A percentile compares a stretch with the other conserved stretches of the same genome.
Evolutionary conservation across 2,329 filamentous ascomycete species (phyloP).

Genomic region (Pyrenochaeta sp.): DNA sequence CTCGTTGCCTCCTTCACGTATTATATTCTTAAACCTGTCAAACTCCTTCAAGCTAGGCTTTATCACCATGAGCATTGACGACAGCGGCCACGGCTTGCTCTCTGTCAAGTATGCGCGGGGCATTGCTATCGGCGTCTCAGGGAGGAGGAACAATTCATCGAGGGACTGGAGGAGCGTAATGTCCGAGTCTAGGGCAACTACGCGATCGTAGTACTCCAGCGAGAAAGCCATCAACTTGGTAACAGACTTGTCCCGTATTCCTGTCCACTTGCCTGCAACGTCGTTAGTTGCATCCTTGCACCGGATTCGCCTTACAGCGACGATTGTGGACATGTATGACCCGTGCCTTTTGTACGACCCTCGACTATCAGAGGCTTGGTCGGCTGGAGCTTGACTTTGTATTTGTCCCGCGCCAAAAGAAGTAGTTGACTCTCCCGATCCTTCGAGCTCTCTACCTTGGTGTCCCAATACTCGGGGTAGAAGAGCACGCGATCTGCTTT

Average conservation of each 20-base stretch:
- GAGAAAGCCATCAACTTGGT: conserved; percentile 76
- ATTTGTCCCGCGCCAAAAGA: conserved; percentile 57
- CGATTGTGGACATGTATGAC: conserved; percentile 17
- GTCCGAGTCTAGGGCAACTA: conserved; percentile 70
- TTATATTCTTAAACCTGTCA: conserved; percentile 41
- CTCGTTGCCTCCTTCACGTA: conserved; percentile 37
- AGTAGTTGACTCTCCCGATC: conserved; percentile 58
- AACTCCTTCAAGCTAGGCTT: conserved; percentile 66
- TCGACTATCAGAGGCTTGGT: conserved; percentile 53
- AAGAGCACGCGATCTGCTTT: conserved; percentile 57
- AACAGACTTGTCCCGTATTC: conserved; percentile 70
- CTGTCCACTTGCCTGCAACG: conserved; percentile 42
- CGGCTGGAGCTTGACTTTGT: conserved; percentile 60
- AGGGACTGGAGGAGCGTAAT: conserved; percentile 68
- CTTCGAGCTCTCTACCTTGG: conserved; percentile 29
- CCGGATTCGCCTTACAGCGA: conserved; percentile 7
- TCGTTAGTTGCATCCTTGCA: conserved; percentile 21
- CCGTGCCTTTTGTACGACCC: conserved; percentile 41
- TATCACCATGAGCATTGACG: conserved; percentile 69
- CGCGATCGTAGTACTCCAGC: conserved; percentile 68
- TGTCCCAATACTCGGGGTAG: conserved; percentile 54
- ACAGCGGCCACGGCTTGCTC: conserved; percentile 62
- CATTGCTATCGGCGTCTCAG: conserved; percentile 69
- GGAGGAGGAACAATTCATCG: conserved; percentile 76
- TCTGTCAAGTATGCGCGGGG: conserved; percentile 76